Percentiles rank a stretch among this genome's conserved stretches.
Conservation (phyloP, 2,329 filamentous ascomycete species). For the Phialemoniopsis sp. region DNA sequence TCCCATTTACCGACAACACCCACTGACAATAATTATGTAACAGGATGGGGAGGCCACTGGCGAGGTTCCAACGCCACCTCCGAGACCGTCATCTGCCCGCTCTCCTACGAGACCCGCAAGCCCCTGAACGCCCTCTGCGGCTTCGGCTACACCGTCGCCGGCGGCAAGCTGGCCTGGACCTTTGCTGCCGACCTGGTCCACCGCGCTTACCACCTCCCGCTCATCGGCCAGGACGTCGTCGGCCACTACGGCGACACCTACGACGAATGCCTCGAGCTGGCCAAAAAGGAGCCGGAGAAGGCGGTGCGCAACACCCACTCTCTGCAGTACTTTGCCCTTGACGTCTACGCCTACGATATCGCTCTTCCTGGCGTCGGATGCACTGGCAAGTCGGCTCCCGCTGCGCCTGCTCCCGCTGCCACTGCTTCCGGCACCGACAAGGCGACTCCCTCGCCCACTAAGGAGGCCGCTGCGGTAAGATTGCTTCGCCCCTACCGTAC, state of each 20-base stretch:
- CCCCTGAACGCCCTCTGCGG: constrained; percentile 57
- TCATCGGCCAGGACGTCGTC: constrained; percentile 54
- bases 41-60: constrained; percentile 66
- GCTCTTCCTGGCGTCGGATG: constrained; percentile 60
- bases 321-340: constrained; percentile 66
- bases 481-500: constrained; percentile 11
- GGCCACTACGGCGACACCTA: constrained; percentile 62
- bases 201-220: constrained; percentile 59
- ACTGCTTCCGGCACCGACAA: constrained; percentile 1
- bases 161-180: constrained; percentile 52
- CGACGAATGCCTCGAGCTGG: constrained; percentile 46
- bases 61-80: constrained; percentile 59
- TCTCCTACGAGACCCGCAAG: constrained; percentile 54
- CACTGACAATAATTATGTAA: not conserved
- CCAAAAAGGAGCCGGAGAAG: constrained; percentile 38
- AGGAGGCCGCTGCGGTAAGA: constrained; percentile 33
- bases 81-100: constrained; percentile 66
- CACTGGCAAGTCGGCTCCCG: constrained; percentile 32
- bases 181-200: constrained; percentile 66
- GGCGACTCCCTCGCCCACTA: constrained; percentile 27
- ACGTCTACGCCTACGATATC: constrained; percentile 63
- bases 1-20: not conserved
- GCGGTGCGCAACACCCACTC: constrained; percentile 55
- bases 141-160: constrained; percentile 58
- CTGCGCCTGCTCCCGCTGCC: not conserved